phyloP scores from a whole-genome alignment of 768 basidiomycete species.

The Panellus pusillus region DNA sequence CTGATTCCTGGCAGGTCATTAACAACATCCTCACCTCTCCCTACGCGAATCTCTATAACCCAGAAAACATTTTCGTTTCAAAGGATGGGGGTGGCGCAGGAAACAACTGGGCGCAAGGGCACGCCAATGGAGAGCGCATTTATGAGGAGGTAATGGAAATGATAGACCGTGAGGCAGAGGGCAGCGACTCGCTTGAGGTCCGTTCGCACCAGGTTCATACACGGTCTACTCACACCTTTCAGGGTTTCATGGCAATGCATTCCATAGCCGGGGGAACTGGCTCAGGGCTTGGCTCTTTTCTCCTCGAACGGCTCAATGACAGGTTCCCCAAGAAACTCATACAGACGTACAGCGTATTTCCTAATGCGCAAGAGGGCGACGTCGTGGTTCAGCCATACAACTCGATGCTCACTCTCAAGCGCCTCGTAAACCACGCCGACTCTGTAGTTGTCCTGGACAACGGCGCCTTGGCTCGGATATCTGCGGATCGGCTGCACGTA shows the following conservation, averaged over 20 bases:
- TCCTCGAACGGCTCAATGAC: conserved; percentile 94
- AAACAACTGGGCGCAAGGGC: conserved; percentile 98
- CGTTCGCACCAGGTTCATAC: conserved; percentile 16
- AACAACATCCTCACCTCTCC: conserved; percentile 90
- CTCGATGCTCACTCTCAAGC: conserved; percentile 87
- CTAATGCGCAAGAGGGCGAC: conserved; percentile 89
- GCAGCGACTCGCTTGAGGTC: conserved; percentile 95
- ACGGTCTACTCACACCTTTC: conserved; percentile 1
- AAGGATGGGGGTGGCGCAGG: conserved; percentile 99
- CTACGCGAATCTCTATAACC: conserved; percentile 91
- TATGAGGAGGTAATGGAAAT: conserved; percentile 99
- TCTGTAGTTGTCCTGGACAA: conserved; percentile 98
- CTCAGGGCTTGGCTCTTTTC: conserved; percentile 96
- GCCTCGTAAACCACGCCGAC: conserved; percentile 94
- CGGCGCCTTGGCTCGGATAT: conserved; percentile 88
- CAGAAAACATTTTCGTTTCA: conserved; percentile 94
- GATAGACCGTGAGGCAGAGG: conserved; percentile 97
- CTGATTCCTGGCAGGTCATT: conserved; percentile 68
- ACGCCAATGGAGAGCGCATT: conserved; percentile 82
- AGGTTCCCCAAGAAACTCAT: conserved; percentile 99
- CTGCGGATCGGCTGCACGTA: conserved; percentile 86
- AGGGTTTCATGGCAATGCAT: conserved; percentile 99
- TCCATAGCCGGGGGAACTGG: conserved; percentile 99
- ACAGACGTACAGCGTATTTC: conserved; percentile 98
- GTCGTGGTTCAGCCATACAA: conserved; percentile 99